Conservation (phyloP, 805 yeast genomes). For the Teunomyces aglyptinius region DNA sequence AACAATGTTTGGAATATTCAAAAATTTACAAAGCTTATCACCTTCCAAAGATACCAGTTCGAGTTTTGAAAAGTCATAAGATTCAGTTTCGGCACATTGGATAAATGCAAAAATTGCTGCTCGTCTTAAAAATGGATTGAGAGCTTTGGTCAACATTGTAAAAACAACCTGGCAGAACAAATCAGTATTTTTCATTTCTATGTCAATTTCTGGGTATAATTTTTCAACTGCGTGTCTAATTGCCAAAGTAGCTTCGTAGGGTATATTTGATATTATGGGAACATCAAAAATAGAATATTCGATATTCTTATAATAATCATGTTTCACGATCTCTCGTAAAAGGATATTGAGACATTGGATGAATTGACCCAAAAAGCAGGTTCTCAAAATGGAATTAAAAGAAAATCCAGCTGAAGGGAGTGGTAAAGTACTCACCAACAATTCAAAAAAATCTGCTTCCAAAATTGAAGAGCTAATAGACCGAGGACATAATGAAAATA, state of each 20-base stretch:
- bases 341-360: constrained; percentile 42
- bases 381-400: constrained; percentile 46
- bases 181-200: constrained; percentile 14
- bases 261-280: constrained; percentile 27
- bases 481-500: constrained; percentile 33
- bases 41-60: constrained; percentile 44
- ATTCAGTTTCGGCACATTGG: constrained; percentile 46
- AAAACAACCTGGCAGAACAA: constrained; percentile 43
- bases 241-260: constrained; percentile 17
- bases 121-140: constrained; percentile 65
- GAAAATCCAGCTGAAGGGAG: constrained; percentile 42
- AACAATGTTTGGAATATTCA: constrained; percentile 45
- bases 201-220: constrained; percentile 12
- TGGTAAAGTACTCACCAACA: constrained; percentile 50
- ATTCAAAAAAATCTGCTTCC: constrained; percentile 51
- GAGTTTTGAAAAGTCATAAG: constrained; percentile 17
- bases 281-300: constrained; percentile 35
- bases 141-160: constrained; percentile 53
- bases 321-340: constrained; percentile 24
- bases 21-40: constrained; percentile 48
- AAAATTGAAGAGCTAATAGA: constrained; percentile 33
- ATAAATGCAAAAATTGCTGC: constrained; percentile 56
- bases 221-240: constrained; percentile 26
- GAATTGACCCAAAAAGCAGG: constrained; percentile 53
- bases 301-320: constrained; percentile 21